Evolutionary conservation across 768 basidiomycete species (phyloP), one percentile per base, ranked within the genome.

Genomic region (Amanita muscaria): DNA sequence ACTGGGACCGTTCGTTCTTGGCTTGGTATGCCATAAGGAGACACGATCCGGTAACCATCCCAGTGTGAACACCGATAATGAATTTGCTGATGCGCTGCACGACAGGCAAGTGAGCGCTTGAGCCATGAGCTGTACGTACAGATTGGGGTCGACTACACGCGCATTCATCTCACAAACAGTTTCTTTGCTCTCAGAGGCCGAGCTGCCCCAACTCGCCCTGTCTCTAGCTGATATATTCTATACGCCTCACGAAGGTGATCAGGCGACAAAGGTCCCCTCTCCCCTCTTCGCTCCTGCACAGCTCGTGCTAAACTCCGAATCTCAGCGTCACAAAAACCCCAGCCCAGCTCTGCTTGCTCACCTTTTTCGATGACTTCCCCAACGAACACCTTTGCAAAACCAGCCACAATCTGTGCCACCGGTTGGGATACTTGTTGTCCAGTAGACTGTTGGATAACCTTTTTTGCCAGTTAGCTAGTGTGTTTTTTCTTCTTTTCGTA

Each of bases 241-340:
- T 94, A 91, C 1, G 91, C 91, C 58, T 92, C 90, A 4, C 91
- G 83, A 9, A 94, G 67, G 59, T 94, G 88, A 52, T 91, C 88
- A 0, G 91, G 91, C 1, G 87, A 80, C 18, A 94, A 64, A 1
- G 91, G 83, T 0, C 91, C 91, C 5, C 68, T 69, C 24, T 90
- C 88, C 2, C 79, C 75, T 15, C 83, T 69, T 23, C 81, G 73
- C 16, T 66, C 65, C 61, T 93, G 90, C 0, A 87, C 83, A 4
- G 74, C 69, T 7, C 88, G 84, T 16, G 88, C 90, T 91, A 43
- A 31, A 25, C 44, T 22, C 51, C 21, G 27, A 40, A 15, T 15
- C 32, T 48, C 15, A 49, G 44, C 34, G 24, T 16, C 10, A 38
- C 10, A 27, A 31, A 52, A 31, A 18, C 21, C n/a, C 44, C 29